Evolutionary conservation across 2,329 filamentous ascomycete species (phyloP), one percentile per base, ranked within the genome.

Genomic region (Diaporthe nobilis): DNA sequence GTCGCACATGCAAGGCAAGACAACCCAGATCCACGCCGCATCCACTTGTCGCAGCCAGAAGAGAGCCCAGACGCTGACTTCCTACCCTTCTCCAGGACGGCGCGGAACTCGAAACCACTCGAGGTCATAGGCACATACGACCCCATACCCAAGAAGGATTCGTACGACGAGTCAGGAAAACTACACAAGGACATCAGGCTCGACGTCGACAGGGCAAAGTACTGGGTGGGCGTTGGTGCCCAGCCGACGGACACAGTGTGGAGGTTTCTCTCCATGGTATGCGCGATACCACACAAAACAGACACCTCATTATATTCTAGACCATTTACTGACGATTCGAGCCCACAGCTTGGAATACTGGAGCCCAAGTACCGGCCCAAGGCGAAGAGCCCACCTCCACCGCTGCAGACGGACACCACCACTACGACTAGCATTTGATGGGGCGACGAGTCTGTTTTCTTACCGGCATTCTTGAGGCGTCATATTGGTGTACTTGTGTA

Each of bases 161-260:
- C 90, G 1, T 90, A 91, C 80, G 94, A 86, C 81, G 83, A 82
- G 79, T 89, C 89, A n/a, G 91, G 92, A 25, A 91, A 92, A 75
- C 90, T 94, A 74, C 95, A 94, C 87, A 99, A 99, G 86, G 96
- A 98, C 79, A 94, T 99, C 83, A 93, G 95, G 81, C 89, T 99
- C 20, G 97, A 99, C 84, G 87, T 90, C 10, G 87, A 91, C 79
- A 89, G 97, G 76, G 94, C 96, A 75, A 93, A 94, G 84, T 99
- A 99, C 87, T 99, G 97, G 97, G 89, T 99, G 49, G 97, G 97
- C 83, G 96, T 98, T 4, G 97, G 97, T 1, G 97, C 97, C 74
- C 97, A 99, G 86, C 97, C 97, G 13, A 96, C 94, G 77, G 95
- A 98, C 79, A 92, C 94, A 4, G 94, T 94, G 49, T 98, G 96